phyloP scores from a whole-genome alignment of 345 rosid genomes.

The Carallia brachiata region DNA sequence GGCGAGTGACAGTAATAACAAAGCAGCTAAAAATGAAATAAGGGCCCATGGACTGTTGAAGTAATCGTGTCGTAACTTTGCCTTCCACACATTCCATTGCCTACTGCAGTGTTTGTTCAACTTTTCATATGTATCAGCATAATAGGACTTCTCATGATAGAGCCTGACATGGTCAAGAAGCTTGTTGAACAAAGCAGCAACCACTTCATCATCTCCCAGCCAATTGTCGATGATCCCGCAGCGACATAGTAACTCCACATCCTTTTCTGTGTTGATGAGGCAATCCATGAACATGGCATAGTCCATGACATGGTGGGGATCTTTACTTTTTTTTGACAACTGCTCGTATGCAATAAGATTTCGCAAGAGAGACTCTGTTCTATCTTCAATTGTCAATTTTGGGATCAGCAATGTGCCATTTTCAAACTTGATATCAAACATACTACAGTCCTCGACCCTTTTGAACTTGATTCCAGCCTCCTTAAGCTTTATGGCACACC shows the following conservation, averaged over 20 bases:
- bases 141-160: background rate
- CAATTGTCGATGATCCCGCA: background rate
- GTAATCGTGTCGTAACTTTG: conserved; percentile 11
- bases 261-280: conserved; percentile 1
- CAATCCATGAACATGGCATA: conserved; percentile 18
- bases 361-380: conserved; percentile 13
- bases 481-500: conserved; percentile 18
- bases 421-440: conserved; percentile 20
- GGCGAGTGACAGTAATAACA: no score
- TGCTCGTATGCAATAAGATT: conserved; percentile 23
- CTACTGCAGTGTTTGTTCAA: conserved; percentile 13
- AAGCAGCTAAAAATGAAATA: conserved; percentile 17
- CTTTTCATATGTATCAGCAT: background rate
- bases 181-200: conserved; percentile 13
- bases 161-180: background rate
- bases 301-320: background rate
- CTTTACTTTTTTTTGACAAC: background rate
- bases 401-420: conserved; percentile 13
- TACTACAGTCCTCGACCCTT: background rate
- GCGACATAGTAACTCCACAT: conserved; percentile 19
- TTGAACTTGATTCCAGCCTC: conserved; percentile 29
- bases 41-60: conserved; percentile 24
- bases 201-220: conserved; percentile 18
- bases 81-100: conserved; percentile 14
- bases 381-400: background rate